Conservation (phyloP, 495 filamentous ascomycete species). For the Penicillium nucicola region DNA sequence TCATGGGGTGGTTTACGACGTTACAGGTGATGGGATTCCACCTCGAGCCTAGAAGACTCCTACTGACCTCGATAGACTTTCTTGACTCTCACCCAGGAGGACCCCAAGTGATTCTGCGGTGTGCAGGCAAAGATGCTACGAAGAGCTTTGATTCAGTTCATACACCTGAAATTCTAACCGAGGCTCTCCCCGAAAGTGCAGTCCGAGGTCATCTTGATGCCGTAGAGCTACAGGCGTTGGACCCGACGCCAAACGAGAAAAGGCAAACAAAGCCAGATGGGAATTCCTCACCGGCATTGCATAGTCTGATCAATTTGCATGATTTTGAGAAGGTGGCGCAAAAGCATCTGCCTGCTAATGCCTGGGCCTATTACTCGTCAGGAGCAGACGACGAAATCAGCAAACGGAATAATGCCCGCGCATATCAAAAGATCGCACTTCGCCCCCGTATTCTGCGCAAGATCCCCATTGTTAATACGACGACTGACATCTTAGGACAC, state of each 20-base stretch:
- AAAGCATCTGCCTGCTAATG: conserved; percentile 53
- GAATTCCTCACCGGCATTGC: conserved; percentile 49
- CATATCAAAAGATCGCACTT: conserved; percentile 79
- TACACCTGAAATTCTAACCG: conserved; percentile 52
- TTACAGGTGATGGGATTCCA: no score
- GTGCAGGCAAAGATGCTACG: conserved; percentile 84
- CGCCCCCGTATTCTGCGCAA: conserved; percentile 71
- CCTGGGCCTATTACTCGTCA: conserved; percentile 85
- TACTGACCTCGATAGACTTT: conserved; percentile 23
- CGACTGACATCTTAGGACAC: conserved; percentile 73
- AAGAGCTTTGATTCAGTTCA: conserved; percentile 82
- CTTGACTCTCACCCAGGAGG: conserved; percentile 72
- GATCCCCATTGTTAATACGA: conserved; percentile 66
- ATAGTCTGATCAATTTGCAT: conserved; percentile 59
- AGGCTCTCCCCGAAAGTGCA: conserved; percentile 19
- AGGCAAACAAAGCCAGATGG: not conserved
- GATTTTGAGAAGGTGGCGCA: conserved; percentile 64
- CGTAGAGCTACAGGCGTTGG: not conserved
- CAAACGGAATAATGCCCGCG: conserved; percentile 73
- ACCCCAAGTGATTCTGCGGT: conserved; percentile 73
- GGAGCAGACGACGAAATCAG: conserved; percentile 89
- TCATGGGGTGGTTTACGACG: conserved; percentile 74
- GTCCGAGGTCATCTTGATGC: conserved; percentile 22
- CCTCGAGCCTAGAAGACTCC: no score
- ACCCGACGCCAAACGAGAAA: not conserved